Percentiles rank a stretch among this genome's conserved stretches.
phyloP scores from a whole-genome alignment of 176 grass and related monocot species.

The Bromus sterilis region DNA sequence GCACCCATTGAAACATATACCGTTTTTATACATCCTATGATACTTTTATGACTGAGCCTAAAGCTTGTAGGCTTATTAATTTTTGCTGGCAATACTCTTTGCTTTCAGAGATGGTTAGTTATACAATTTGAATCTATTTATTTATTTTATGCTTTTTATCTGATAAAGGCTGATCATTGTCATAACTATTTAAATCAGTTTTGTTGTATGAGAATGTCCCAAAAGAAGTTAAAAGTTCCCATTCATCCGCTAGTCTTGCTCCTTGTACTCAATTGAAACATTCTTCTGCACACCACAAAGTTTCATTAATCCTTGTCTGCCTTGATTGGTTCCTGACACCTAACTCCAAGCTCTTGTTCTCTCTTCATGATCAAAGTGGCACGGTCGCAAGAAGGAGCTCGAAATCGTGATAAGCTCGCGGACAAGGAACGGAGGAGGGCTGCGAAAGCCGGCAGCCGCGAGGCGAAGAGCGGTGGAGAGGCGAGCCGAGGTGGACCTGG shows the following conservation, averaged over 20 bases:
- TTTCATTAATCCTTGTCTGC: background rate
- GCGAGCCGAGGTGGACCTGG: background rate
- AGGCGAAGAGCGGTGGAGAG: background rate
- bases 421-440: background rate
- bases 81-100: background rate
- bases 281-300: background rate
- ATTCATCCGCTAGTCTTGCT: background rate
- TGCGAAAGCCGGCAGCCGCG: background rate
- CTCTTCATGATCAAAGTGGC: conserved; percentile 22
- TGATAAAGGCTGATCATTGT: background rate
- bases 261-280: background rate
- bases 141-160: too few species aligned
- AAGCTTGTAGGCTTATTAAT: background rate
- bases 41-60: background rate
- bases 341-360: background rate
- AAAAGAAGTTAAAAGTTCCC: too few species aligned
- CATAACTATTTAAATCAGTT: background rate
- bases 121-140: background rate
- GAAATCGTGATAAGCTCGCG: conserved; percentile 24
- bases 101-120: background rate
- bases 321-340: background rate
- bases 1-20: too few species aligned
- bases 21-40: background rate
- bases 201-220: background rate
- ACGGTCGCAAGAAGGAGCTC: conserved; percentile 32